A percentile compares a stretch with the other conserved stretches of the same genome.
These are phyloP conservation scores for Galerina marginata DNA, from an alignment of 768 basidiomycete genomes.

Conservation along the genomic window DNA sequence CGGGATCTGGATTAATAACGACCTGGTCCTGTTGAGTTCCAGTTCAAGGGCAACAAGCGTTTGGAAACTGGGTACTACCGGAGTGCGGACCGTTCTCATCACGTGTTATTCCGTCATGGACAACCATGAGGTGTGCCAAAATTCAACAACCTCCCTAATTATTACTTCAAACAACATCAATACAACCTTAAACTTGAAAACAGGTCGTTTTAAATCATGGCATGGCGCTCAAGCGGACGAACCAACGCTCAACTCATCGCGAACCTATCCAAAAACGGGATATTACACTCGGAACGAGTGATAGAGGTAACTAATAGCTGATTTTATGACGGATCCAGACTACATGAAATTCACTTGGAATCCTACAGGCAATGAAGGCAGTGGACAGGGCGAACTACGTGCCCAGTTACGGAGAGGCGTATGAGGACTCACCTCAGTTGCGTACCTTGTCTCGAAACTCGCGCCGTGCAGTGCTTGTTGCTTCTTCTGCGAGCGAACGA, in stretches of 20 bases:
- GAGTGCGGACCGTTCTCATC: no score
- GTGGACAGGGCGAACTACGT: conserved; percentile 80
- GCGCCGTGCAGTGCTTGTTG: neutral
- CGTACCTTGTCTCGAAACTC: conserved; percentile 22
- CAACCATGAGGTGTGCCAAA: no score
- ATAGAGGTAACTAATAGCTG: conserved; percentile 48
- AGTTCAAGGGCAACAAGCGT: no score
- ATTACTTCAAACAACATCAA: no score
- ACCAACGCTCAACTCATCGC: conserved; percentile 75
- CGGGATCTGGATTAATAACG: no score
- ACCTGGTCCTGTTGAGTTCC: no score
- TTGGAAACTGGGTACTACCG: no score
- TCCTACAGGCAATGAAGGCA: conserved; percentile 63
- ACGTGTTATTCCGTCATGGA: no score
- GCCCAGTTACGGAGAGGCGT: conserved; percentile 53
- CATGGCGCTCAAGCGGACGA: conserved; percentile 77
- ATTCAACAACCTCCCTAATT: no score
- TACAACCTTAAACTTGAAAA: no score
- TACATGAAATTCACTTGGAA: neutral
- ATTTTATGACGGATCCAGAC: neutral
- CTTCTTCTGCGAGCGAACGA: no score
- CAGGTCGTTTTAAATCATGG: conserved; percentile 52
- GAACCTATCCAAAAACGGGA: conserved; percentile 61
- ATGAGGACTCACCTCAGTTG: conserved; percentile 81
- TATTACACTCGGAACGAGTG: conserved; percentile 63